Evolutionary conservation across 148 eudicot species (phyloP), one percentile per base, ranked within the genome.

Genomic region (Arctostaphylos glauca): DNA sequence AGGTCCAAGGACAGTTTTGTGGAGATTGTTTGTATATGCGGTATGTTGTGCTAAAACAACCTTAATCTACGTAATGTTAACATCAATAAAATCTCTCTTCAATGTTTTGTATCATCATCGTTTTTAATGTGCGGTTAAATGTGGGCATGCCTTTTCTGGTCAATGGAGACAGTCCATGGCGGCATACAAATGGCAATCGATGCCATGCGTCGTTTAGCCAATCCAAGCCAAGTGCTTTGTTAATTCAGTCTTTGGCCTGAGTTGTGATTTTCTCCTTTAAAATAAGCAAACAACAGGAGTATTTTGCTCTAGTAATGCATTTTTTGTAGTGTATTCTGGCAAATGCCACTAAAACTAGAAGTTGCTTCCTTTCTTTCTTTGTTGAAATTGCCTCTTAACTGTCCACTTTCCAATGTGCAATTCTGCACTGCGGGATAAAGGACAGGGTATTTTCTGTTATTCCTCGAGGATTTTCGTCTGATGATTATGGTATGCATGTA

Each of bases 1-100:
- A 91, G 86, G 93, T 90, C 47, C 98, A 92, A 86, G 99, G 99
- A 55, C 99, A 96, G 83, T 96, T 94, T 85, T 96, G 99, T 87
- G 99, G 99, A 84, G 99, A 96, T 84, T 96, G 98, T 86, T 89
- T 96, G 52, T 90, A 88, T 81, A 91, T 90, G 93, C 92, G 99
- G 99, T 96, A 89, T 58, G 48, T 46, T 70, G 50, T 13, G 48
- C 16, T 0, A 21, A 44, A 73, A 73, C 2, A 31, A 67, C 55
- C 52, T 46, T 13, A 15, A 44, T 12, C 62, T 56, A 3, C 43
- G 18, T 0, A 56, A 41, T 48, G 21, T 44, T 46, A 60, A 79
- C 43, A 10, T 21, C n/a, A n/a, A 12, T 79, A 15, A 72, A 70
- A 44, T 41, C 52, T 10, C 66, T 52, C 50, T 44, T 25, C 44